Percentiles rank a stretch among this genome's conserved stretches.
Evolutionary conservation across 805 yeast genomes (phyloP).

Genomic region (Saturnispora sekii): DNA sequence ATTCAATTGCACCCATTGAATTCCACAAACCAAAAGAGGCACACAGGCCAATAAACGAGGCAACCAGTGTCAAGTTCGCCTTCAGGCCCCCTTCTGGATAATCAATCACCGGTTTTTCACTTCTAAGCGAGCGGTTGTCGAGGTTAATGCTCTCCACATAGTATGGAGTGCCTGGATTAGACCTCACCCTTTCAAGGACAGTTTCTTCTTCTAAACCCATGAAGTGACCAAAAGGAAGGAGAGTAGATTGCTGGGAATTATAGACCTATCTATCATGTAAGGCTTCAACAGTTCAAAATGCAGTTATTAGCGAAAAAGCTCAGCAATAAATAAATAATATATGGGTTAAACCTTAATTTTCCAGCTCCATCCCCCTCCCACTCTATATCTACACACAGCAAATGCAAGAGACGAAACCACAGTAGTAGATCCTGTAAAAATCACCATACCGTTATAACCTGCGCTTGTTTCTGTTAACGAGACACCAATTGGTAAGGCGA

Average conservation of each 20-base stretch:
- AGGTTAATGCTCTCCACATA: too few species aligned
- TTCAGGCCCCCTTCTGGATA: constrained; percentile 55
- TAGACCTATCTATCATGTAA: too few species aligned
- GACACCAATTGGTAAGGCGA: constrained; percentile 38
- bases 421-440: constrained; percentile 24
- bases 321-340: not conserved
- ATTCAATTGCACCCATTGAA: constrained; percentile 57
- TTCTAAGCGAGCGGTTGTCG: too few species aligned
- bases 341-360: not conserved
- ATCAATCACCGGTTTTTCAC: too few species aligned
- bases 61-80: constrained; percentile 36
- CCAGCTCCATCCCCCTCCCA: constrained; percentile 15
- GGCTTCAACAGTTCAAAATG: not conserved
- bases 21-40: constrained; percentile 58
- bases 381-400: constrained; percentile 14
- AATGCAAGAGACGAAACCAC: constrained; percentile 17
- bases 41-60: constrained; percentile 48
- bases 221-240: too few species aligned
- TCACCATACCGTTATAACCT: constrained; percentile 25
- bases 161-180: too few species aligned
- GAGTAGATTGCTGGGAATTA: too few species aligned
- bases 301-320: not conserved
- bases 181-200: too few species aligned
- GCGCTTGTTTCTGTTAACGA: constrained; percentile 23
- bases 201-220: too few species aligned